Percentiles rank a stretch among this genome's conserved stretches.
Evolutionary conservation across 306 rosid species (phyloP).

Genomic region (Astragalus glycyphyllos): DNA sequence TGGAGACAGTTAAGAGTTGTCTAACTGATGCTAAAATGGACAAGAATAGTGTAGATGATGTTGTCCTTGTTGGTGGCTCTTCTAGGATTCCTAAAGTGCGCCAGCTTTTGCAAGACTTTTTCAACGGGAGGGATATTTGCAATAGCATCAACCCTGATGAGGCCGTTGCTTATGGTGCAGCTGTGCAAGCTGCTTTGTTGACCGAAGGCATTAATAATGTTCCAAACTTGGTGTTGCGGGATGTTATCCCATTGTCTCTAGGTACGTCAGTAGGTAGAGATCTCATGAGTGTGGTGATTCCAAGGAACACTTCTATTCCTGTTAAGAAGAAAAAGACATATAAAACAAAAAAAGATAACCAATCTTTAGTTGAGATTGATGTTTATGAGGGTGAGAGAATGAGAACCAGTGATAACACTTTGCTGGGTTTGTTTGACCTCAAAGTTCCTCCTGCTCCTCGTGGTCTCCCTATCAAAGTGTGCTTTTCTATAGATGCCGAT

Average conservation of each 20-base stretch:
- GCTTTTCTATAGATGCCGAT: slow-evolving; percentile 54
- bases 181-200: slow-evolving; percentile 6
- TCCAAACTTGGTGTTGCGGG: not conserved
- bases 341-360: slow-evolving; percentile 46
- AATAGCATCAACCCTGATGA: not conserved
- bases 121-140: not conserved
- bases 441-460: slow-evolving; percentile 50
- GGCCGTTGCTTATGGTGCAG: slow-evolving; percentile 2
- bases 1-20: not conserved
- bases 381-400: slow-evolving; percentile 64
- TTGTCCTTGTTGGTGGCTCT: not conserved
- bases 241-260: not conserved
- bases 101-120: not conserved
- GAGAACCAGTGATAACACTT: slow-evolving; percentile 46
- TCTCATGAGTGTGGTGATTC: slow-evolving; percentile 46
- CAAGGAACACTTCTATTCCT: slow-evolving; percentile 55
- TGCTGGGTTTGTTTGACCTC: slow-evolving; percentile 41
- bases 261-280: not conserved
- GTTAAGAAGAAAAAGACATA: not conserved
- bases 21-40: not conserved
- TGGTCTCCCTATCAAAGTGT: slow-evolving; percentile 41
- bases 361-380: slow-evolving; percentile 3
- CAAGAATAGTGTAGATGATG: not conserved
- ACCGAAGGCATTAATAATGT: not conserved
- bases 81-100: not conserved